Evolutionary conservation across 2,329 filamentous ascomycete species (phyloP).

Genomic region (Raffaelea arxii): DNA sequence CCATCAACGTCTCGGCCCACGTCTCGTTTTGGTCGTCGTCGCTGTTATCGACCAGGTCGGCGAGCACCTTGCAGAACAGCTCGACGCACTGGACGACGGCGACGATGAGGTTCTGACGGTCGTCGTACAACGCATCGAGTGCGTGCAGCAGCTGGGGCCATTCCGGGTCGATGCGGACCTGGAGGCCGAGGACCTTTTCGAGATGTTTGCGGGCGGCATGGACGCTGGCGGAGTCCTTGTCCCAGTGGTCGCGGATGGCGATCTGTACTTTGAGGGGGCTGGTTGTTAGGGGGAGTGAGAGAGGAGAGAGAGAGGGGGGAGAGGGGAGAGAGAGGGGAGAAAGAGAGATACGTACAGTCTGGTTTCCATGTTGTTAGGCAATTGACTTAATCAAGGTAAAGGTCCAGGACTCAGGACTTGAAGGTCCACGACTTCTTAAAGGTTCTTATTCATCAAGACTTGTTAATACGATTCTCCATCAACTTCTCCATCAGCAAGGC

Average conservation of each 20-base stretch:
- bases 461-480: no score
- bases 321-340: not conserved
- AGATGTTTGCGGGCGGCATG: slow-evolving; percentile 23
- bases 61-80: slow-evolving; percentile 28
- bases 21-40: slow-evolving; percentile 26
- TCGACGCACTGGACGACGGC: slow-evolving; percentile 26
- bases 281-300: not conserved
- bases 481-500: no score
- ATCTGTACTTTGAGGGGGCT: slow-evolving; percentile 34
- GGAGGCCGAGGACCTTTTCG: slow-evolving; percentile 26
- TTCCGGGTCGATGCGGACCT: slow-evolving; percentile 29
- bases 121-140: slow-evolving; percentile 26
- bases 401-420: no score
- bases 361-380: not conserved
- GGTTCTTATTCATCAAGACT: no score
- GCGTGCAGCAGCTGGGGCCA: slow-evolving; percentile 31
- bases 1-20: slow-evolving; percentile 33
- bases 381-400: no score
- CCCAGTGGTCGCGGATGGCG: slow-evolving; percentile 34
- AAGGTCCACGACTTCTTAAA: no score
- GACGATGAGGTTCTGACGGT: slow-evolving; percentile 28
- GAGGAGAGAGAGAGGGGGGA: not conserved
- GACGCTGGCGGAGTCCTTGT: slow-evolving; percentile 21
- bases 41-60: slow-evolving; percentile 23
- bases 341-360: not conserved